Percentiles rank a stretch among this genome's conserved stretches.
phyloP scores from a whole-genome alignment of 1,139 yeast genomes.

The Ogataea hybrid region DNA sequence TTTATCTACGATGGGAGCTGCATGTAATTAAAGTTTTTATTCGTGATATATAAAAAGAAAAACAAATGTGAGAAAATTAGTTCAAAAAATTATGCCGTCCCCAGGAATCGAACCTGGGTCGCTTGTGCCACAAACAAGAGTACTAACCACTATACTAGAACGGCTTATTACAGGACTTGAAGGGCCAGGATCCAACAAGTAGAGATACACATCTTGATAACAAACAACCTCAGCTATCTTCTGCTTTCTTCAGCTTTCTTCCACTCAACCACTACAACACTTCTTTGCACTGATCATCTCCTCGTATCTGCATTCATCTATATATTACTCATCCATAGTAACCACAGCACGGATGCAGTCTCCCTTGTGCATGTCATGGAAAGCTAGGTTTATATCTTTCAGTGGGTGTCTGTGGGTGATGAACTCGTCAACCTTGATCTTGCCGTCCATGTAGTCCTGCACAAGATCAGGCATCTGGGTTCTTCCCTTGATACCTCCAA shows the following conservation, averaged over 20 bases:
- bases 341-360: conserved; percentile 88
- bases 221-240: no score
- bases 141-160: conserved; percentile 22
- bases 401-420: conserved; percentile 87
- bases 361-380: conserved; percentile 94
- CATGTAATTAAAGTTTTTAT: no score
- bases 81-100: conserved; percentile 13
- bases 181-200: no score
- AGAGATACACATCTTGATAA: no score
- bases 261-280: neutral
- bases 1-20: no score
- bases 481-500: conserved; percentile 98
- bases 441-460: conserved; percentile 78
- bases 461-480: conserved; percentile 90
- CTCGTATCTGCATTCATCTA: conserved; percentile 6
- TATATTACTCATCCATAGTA: conserved; percentile 26
- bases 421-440: conserved; percentile 89
- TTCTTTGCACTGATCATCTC: neutral
- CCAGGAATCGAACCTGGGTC: conserved; percentile 23
- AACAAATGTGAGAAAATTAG: no score
- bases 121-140: conserved; percentile 21
- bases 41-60: no score
- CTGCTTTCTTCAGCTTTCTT: no score
- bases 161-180: neutral
- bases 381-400: conserved; percentile 78